Evolutionary conservation across 768 basidiomycete species (phyloP).

Genomic region (Boletus barrowsii): DNA sequence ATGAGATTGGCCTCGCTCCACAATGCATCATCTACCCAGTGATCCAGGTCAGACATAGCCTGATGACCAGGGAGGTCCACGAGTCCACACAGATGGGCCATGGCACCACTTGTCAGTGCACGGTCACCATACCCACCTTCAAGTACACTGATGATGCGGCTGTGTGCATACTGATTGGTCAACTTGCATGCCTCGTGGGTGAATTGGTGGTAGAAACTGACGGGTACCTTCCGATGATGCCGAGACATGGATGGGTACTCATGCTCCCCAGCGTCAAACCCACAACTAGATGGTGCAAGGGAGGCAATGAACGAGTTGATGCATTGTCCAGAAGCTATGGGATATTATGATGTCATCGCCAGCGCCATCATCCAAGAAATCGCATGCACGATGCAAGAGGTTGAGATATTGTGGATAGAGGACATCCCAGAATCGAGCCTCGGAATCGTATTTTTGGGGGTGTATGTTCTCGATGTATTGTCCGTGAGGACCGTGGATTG

Average conservation of each 20-base stretch:
- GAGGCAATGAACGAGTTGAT: background rate
- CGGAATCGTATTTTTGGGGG: constrained; percentile 14
- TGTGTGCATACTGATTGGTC: constrained; percentile 60
- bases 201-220: constrained; percentile 82
- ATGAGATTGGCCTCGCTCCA: constrained; percentile 61
- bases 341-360: constrained; percentile 70
- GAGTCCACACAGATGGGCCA: constrained; percentile 79
- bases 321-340: background rate
- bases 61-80: constrained; percentile 19
- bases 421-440: constrained; percentile 19
- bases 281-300: constrained; percentile 53
- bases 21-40: constrained; percentile 49
- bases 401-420: constrained; percentile 64
- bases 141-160: constrained; percentile 80
- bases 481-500: constrained; percentile 16
- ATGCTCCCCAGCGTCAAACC: constrained; percentile 93
- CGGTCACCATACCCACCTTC: constrained; percentile 96
- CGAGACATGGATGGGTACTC: constrained; percentile 90
- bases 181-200: constrained; percentile 66
- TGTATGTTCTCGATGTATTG: too few relatives aligned
- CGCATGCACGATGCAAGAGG: constrained; percentile 63
- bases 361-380: constrained; percentile 64
- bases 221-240: constrained; percentile 85
- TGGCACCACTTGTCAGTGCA: constrained; percentile 77
- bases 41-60: background rate